These are phyloP conservation scores for Hygrocybe coccinea DNA, from an alignment of 768 basidiomycete genomes.

Conservation along the genomic window DNA sequence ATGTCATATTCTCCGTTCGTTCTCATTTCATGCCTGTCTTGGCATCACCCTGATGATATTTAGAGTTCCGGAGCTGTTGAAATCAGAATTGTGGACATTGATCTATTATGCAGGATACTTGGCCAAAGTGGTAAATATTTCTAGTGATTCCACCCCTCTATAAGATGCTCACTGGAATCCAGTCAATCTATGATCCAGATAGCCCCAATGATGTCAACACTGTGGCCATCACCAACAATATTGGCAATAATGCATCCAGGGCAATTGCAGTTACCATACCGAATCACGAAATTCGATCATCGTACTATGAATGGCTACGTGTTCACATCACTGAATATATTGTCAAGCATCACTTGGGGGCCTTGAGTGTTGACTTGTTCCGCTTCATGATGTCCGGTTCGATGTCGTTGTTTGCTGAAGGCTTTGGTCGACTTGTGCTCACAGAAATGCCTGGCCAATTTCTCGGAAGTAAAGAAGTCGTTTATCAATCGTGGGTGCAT, in stretches of 20 bases:
- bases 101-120: constrained; percentile 1
- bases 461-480: background rate
- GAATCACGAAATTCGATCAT: background rate
- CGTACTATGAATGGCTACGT: background rate
- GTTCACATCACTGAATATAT: background rate
- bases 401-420: background rate
- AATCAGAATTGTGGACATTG: background rate
- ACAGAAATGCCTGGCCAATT: background rate
- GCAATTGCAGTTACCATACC: too few species aligned
- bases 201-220: background rate
- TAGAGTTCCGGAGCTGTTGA: background rate
- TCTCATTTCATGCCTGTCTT: background rate
- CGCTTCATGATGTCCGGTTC: background rate
- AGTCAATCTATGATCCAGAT: background rate
- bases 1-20: constrained; percentile 3
- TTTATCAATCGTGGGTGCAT: background rate
- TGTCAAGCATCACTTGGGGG: background rate
- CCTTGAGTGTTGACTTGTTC: background rate
- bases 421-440: background rate
- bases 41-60: background rate
- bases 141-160: too few species aligned
- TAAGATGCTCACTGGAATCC: too few species aligned
- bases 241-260: background rate
- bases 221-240: background rate
- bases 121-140: background rate